Percentiles rank a stretch among this genome's conserved stretches.
phyloP scores from a whole-genome alignment of 192 early-diverging fungal genomes.

The Backusella liffmaniae region DNA sequence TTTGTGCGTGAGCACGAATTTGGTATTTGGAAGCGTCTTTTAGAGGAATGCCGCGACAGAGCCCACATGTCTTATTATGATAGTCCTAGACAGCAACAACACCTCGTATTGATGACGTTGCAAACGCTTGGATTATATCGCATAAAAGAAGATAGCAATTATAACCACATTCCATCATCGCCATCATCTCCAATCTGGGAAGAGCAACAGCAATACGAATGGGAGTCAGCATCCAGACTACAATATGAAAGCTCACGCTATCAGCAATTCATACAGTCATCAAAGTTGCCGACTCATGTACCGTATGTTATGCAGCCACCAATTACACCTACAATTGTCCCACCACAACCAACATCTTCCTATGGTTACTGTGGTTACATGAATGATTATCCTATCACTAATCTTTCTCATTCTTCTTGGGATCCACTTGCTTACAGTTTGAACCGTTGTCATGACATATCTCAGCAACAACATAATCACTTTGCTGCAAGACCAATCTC shows the following conservation, averaged over 20 bases:
- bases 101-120: slow-evolving; percentile 6
- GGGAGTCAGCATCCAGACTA: not conserved
- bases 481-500: slow-evolving; percentile 7
- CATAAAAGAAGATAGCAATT: not conserved
- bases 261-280: slow-evolving; percentile 8
- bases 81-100: not conserved
- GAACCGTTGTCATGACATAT: slow-evolving; percentile 9
- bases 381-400: slow-evolving; percentile 14
- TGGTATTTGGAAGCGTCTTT: slow-evolving; percentile 57
- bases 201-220: not conserved
- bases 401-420: slow-evolving; percentile 12
- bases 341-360: not conserved
- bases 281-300: not conserved
- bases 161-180: not conserved
- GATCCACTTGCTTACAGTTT: slow-evolving; percentile 19
- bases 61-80: slow-evolving; percentile 8
- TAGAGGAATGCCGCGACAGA: slow-evolving; percentile 41
- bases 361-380: not conserved
- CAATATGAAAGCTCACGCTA: slow-evolving; percentile 7
- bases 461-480: not conserved
- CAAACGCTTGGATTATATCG: slow-evolving; percentile 13
- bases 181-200: not conserved
- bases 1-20: slow-evolving; percentile 69
- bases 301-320: slow-evolving; percentile 8
- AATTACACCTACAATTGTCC: not conserved